Conservation (phyloP, 495 filamentous ascomycete species). For the Podospora australis region DNA sequence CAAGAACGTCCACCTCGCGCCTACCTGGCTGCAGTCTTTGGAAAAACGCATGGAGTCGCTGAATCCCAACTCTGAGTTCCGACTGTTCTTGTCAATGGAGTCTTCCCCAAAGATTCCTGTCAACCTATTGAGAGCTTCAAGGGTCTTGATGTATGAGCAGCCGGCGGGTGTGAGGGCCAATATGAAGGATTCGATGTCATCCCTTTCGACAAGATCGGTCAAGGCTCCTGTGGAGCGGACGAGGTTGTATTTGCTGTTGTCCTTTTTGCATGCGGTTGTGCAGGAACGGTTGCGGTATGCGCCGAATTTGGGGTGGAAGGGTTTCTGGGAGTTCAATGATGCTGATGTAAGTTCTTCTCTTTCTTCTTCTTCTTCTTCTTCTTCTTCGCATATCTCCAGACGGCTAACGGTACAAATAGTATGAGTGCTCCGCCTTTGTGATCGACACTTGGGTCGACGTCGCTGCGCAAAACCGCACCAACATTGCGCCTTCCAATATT, state of each 20-base stretch:
- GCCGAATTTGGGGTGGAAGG: slow-evolving; percentile 93
- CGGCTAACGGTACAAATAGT: slow-evolving; percentile 47
- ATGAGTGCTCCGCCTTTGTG: slow-evolving; percentile 93
- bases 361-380: not conserved
- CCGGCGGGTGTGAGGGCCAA: slow-evolving; percentile 94
- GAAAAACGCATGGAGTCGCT: slow-evolving; percentile 95
- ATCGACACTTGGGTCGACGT: slow-evolving; percentile 92
- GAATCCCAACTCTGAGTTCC: slow-evolving; percentile 89
- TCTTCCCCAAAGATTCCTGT: slow-evolving; percentile 94
- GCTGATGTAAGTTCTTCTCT: slow-evolving; percentile 71
- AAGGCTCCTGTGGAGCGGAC: slow-evolving; percentile 86
- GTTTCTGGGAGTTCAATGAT: slow-evolving; percentile 99
- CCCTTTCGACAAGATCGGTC: slow-evolving; percentile 65
- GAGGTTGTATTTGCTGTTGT: slow-evolving; percentile 85
- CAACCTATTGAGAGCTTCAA: slow-evolving; percentile 85
- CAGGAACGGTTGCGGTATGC: slow-evolving; percentile 95
- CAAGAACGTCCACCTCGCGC: slow-evolving; percentile 98
- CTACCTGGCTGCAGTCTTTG: slow-evolving; percentile 90
- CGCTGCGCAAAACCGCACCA: slow-evolving; percentile 74
- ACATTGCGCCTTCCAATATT: slow-evolving; percentile 86
- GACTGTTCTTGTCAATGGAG: slow-evolving; percentile 97
- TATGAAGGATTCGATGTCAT: slow-evolving; percentile 95
- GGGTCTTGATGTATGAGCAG: slow-evolving; percentile 97
- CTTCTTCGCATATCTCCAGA: not conserved
- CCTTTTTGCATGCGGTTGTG: slow-evolving; percentile 92